Evolutionary conservation across 331 rosid genomes (phyloP), one percentile per base, ranked within the genome.

Genomic region (Pyrus hybrid): DNA sequence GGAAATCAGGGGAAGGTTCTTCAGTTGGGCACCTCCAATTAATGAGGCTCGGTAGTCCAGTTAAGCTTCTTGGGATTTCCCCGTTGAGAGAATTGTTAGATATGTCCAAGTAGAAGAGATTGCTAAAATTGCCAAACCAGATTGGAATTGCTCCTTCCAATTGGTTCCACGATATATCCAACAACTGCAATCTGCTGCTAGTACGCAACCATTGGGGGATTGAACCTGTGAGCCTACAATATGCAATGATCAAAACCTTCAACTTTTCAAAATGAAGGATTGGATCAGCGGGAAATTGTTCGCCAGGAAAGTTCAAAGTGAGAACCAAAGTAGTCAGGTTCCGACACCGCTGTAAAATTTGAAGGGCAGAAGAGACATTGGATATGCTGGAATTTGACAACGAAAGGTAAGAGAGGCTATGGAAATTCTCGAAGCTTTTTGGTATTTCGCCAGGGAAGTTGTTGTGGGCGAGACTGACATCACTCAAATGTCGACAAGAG

Each of bases 301-400:
- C 85, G 4, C 18, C 62, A 13, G 37, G 72, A 58, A 84, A 84
- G 79, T 81, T 84, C 73, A 65, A 51, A 61, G 73, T 65, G 58
- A 84, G 79, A 45, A 81, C 81, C 76, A 84, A 41, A 45, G 85
- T 81, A 10, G 83, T 70, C 1, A 84, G 85, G 65, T 81, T 81
- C 78, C 5, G 51, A 68, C 87, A 81, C 2, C 54, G 54, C 76
- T 81, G 81, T 63, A 84, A 54, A 21, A 81, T 75, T 8, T 25
- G n/a, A 3, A 84, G 74, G 68, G 83, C 83, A 11, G 81, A 71
- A 1, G 83, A 74, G 13, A 80, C 21, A 71, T 84, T 75, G 5
- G 66, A 49, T 45, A 63, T 1, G 76, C 83, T 84, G 35, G 70
- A 32, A 47, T 81, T 84, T 11, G 85, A 81, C 17, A 81, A 30